These are phyloP conservation scores for Pleurotus pulmonarius DNA, from an alignment of 768 basidiomycete genomes.

Conservation along the genomic window DNA sequence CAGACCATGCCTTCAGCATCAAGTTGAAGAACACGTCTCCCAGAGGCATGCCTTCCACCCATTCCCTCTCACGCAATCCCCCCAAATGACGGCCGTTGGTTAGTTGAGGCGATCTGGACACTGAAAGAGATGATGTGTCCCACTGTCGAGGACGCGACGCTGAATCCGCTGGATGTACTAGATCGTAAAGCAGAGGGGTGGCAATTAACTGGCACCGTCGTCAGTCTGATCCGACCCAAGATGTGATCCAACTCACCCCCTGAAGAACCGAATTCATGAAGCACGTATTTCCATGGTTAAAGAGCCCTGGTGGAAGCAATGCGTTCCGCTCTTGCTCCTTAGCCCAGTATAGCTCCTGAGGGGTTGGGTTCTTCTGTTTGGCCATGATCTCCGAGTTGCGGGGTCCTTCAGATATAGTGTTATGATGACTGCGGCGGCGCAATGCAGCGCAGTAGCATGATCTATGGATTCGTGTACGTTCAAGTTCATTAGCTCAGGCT, in stretches of 20 bases:
- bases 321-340: conserved; percentile 60
- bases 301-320: conserved; percentile 66
- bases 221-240: background rate
- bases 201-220: conserved; percentile 56
- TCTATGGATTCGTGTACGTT: background rate
- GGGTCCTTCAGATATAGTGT: no score
- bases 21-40: conserved; percentile 64
- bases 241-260: conserved; percentile 49
- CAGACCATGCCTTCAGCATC: conserved; percentile 61
- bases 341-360: conserved; percentile 61
- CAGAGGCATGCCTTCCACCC: conserved; percentile 62
- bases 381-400: conserved; percentile 31
- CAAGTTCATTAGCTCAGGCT: no score
- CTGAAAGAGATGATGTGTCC: conserved; percentile 37
- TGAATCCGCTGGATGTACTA: conserved; percentile 52
- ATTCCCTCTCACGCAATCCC: conserved; percentile 46
- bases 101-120: conserved; percentile 57
- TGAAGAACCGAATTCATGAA: conserved; percentile 97
- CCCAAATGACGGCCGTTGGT: conserved; percentile 62
- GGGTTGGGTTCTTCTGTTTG: conserved; percentile 51
- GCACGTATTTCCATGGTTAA: conserved; percentile 88
- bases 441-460: background rate
- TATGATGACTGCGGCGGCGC: background rate
- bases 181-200: conserved; percentile 54
- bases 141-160: conserved; percentile 33